Base-by-base conservation (phyloP, 352 stramenopile genomes). In the Phytophthora vignae region DNA sequence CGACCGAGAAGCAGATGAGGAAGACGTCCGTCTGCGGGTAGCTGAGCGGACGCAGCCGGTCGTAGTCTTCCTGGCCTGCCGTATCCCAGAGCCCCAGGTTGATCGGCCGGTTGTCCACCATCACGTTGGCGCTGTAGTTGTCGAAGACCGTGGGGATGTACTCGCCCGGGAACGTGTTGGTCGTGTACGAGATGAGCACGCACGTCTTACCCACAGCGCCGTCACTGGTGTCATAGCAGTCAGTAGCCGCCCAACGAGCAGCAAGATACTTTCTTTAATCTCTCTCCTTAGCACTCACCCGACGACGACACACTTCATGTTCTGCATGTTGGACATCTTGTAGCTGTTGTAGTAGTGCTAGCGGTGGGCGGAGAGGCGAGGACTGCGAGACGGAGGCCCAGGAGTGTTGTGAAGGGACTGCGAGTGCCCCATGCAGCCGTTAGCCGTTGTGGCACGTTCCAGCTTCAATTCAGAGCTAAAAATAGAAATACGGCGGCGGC, bases 11-110 rank as follows among this genome's bases (percentile, higher is more conserved):
- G 74, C 96, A 99, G 67, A 99, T 93, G 29, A 99, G 83, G 64
- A 99, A 99, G 17, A 99, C 94, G 65, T 99, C 94, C 19, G 97
- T 99, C 78, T 98, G 92, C 12, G 96, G 96, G 81, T 99, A 99
- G 63, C 90, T 98, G 50, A 99, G 79, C 55, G 96, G 95, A 33
- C 97, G 90, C 60, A 99, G 74, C 29, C 96, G 90, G 73, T 99
- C 97, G 78, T 99, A 99, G 83, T 99, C 97, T 69, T 99, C 96
- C 77, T 99, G 96, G 50, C 97, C 96, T 17, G 96, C 97, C 2
- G 97, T 99, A 90, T 99, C 97, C 97, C 97, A 99, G 15, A 99
- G 83, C 31, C 95, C 95, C 25, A 99, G 77, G 78, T 98, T 99
- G 77, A 99, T 98, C 33, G 95, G 96, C 70, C 97, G 96, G 71